Conservation (phyloP, 306 rosid genomes). For the Canavalia gladiata region DNA sequence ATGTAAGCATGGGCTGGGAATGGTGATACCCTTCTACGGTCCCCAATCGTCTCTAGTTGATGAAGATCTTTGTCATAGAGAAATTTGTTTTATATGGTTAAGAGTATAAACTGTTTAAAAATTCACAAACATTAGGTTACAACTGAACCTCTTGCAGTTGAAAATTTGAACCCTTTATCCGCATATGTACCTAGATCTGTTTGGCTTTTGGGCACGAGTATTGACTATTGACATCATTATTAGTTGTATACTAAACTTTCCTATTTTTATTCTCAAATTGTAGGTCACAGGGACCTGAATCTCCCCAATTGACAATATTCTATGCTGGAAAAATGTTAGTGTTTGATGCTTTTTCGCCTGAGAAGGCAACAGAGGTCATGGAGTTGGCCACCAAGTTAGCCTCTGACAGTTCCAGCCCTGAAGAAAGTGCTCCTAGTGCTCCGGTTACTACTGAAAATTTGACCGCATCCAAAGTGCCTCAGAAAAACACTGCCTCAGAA, state of each 20-base stretch:
- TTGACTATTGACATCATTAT: not conserved
- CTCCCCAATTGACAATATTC: constrained; percentile 76
- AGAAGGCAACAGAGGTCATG: constrained; percentile 78
- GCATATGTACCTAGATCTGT: constrained; percentile 21
- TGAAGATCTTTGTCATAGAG: not conserved
- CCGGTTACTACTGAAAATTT: constrained; percentile 44
- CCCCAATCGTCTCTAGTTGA: constrained; percentile 6
- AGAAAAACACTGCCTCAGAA: constrained; percentile 44
- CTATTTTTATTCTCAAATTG: not conserved
- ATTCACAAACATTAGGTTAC: not conserved
- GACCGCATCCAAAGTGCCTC: constrained; percentile 31
- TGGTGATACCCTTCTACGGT: constrained; percentile 9
- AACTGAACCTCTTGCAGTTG: not conserved
- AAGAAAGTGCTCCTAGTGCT: constrained; percentile 20
- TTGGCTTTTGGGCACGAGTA: not conserved
- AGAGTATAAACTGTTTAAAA: not conserved
- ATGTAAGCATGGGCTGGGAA: not conserved
- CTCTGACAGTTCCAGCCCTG: constrained; percentile 33
- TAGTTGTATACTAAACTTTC: not conserved
- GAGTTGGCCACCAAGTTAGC: constrained; percentile 70
- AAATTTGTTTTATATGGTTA: constrained; percentile 1
- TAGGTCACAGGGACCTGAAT: constrained; percentile 55
- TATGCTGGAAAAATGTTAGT: constrained; percentile 76
- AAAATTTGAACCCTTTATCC: not conserved
- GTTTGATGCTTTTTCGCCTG: constrained; percentile 63